These are phyloP conservation scores for Vaccinium darrowii DNA, from an alignment of 148 eudicot genomes.

Conservation along the genomic window DNA sequence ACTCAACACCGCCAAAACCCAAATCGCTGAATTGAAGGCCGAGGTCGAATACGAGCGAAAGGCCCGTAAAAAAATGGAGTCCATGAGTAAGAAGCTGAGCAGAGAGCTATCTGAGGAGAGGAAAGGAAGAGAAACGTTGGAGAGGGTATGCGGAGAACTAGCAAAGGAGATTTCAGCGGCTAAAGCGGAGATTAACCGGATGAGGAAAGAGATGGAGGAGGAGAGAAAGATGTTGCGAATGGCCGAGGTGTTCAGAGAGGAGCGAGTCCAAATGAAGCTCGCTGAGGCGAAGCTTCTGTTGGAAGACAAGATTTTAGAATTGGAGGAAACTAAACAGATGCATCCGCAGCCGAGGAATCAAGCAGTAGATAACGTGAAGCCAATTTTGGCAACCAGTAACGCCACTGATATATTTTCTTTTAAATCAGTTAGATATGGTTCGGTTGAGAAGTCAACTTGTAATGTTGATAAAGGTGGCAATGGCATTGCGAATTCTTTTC, in stretches of 20 bases:
- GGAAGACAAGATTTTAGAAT: constrained; percentile 45
- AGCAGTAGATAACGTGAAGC: background rate
- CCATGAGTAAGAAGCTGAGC: constrained; percentile 41
- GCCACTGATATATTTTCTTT: background rate
- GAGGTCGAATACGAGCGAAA: constrained; percentile 57
- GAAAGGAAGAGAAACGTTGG: constrained; percentile 40
- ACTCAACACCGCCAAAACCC: constrained; percentile 42
- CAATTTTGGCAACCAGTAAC: background rate
- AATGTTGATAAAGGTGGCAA: background rate
- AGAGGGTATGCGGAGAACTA: constrained; percentile 52
- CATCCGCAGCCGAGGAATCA: background rate
- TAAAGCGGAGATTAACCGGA: constrained; percentile 35
- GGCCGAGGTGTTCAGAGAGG: constrained; percentile 73
- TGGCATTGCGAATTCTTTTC: constrained; percentile 7
- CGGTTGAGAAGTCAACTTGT: constrained; percentile 19
- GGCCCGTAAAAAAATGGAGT: constrained; percentile 51
- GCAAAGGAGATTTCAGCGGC: constrained; percentile 34
- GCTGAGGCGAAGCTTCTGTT: constrained; percentile 49
- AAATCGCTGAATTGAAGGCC: constrained; percentile 45
- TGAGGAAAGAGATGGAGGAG: constrained; percentile 54
- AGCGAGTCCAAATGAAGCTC: constrained; percentile 74
- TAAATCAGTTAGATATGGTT: constrained; percentile 1
- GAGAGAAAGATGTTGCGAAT: constrained; percentile 67
- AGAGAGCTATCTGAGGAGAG: constrained; percentile 50
- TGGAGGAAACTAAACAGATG: constrained; percentile 22